A percentile compares a stretch with the other conserved stretches of the same genome.
These are phyloP conservation scores for Elongisporangium anandrum DNA, from an alignment of 352 stramenopile species.

Conservation along the genomic window DNA sequence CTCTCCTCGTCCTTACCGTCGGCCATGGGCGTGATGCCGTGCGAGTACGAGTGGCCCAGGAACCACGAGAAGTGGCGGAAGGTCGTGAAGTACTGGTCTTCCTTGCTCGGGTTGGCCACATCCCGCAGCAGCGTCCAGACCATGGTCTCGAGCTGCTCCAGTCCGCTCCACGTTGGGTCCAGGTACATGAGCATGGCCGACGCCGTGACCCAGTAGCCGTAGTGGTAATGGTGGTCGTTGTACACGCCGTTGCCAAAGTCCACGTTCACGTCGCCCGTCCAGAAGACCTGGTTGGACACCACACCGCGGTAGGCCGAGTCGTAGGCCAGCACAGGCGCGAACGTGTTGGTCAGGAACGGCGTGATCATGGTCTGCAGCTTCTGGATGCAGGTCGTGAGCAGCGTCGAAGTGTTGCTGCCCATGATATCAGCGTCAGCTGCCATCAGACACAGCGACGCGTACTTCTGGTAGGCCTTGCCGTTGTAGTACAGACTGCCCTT, in stretches of 20 bases:
- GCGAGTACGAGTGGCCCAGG: slow-evolving; percentile 70
- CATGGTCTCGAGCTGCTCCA: slow-evolving; percentile 51
- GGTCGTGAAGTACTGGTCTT: slow-evolving; percentile 49
- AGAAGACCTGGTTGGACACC: slow-evolving; percentile 40
- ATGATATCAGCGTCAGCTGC: slow-evolving; percentile 43
- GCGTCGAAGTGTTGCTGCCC: slow-evolving; percentile 28
- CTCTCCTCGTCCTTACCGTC: slow-evolving; percentile 77
- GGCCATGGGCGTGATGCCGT: slow-evolving; percentile 47
- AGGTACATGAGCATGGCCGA: slow-evolving; percentile 62
- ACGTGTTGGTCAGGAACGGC: slow-evolving; percentile 54
- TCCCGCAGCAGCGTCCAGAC: slow-evolving; percentile 67
- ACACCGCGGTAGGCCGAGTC: slow-evolving; percentile 65
- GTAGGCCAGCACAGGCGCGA: slow-evolving; percentile 48
- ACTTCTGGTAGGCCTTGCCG: slow-evolving; percentile 78
- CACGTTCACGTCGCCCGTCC: slow-evolving; percentile 35
- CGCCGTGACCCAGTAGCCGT: slow-evolving; percentile 63
- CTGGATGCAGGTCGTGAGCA: slow-evolving; percentile 41
- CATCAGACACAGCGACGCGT: slow-evolving; percentile 72
- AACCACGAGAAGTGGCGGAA: slow-evolving; percentile 81
- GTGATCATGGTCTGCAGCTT: slow-evolving; percentile 56
- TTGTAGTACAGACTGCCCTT: slow-evolving; percentile 72
- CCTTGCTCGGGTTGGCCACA: slow-evolving; percentile 53
- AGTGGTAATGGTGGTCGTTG: slow-evolving; percentile 86
- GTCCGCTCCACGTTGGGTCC: slow-evolving; percentile 51
- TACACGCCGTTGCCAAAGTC: slow-evolving; percentile 79